Evolutionary conservation across 345 rosid genomes (phyloP).

Genomic region (Bretschneidera sinensis): DNA sequence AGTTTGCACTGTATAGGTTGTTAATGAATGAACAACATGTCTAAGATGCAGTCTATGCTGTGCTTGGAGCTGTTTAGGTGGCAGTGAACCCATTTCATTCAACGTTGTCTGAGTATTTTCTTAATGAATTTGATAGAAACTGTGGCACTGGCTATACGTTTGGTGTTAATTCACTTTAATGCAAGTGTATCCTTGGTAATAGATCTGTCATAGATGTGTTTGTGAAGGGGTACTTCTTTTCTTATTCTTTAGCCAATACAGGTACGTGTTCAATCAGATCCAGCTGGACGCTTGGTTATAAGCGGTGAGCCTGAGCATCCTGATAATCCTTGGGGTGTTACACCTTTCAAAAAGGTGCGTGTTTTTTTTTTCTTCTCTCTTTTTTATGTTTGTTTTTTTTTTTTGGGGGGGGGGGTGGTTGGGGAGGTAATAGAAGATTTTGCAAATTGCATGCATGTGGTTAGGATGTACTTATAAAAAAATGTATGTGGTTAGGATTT

Average conservation of each 20-base stretch:
- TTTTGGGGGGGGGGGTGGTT: no score
- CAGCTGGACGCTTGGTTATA: conserved; percentile 68
- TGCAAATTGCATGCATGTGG: no score
- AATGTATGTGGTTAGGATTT: no score
- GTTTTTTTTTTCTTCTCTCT: not conserved
- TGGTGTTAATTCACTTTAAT: not conserved
- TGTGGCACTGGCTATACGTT: not conserved
- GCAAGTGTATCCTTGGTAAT: not conserved
- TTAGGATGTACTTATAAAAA: no score
- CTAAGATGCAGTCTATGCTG: not conserved
- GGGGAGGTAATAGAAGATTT: no score
- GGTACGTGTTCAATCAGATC: conserved; percentile 78
- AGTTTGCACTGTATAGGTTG: not conserved
- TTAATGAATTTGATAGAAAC: not conserved
- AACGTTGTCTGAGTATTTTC: no score
- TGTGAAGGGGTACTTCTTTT: not conserved
- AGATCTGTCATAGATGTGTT: no score
- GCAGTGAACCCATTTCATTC: not conserved
- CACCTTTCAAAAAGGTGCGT: conserved; percentile 60
- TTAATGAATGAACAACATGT: not conserved
- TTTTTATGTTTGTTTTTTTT: no score
- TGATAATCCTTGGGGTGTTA: conserved; percentile 74
- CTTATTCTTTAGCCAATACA: conserved; percentile 23
- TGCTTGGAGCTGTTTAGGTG: not conserved
- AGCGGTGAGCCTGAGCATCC: conserved; percentile 62